Percentiles rank a stretch among this genome's conserved stretches.
These are phyloP conservation scores for Rhododendron griersonianum DNA, from an alignment of 148 eudicot species.

Conservation along the genomic window DNA sequence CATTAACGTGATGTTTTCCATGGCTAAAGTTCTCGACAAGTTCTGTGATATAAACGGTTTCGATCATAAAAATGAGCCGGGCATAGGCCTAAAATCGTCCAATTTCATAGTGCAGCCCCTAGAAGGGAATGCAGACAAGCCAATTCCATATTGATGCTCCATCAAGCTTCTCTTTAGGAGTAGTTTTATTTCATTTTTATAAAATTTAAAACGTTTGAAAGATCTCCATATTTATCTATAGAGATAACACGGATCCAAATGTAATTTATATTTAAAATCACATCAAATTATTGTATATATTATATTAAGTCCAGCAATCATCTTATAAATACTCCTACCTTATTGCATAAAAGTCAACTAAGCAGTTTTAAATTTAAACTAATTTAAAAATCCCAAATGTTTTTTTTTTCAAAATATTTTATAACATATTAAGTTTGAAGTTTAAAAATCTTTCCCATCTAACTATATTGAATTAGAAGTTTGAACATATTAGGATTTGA, in stretches of 20 bases:
- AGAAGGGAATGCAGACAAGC: not conserved
- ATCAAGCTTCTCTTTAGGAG: not conserved
- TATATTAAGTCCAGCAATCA: not conserved
- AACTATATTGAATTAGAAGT: not conserved
- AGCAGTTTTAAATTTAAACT: not conserved
- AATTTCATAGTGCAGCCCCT: not conserved
- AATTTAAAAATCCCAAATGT: not conserved
- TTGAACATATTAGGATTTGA: not conserved
- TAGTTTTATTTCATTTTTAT: not conserved
- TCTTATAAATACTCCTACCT: not conserved
- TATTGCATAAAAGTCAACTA: not conserved
- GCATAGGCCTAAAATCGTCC: too few relatives aligned
- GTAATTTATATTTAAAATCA: not conserved
- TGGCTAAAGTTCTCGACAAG: too few relatives aligned
- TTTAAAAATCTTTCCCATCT: not conserved
- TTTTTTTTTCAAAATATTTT: not conserved
- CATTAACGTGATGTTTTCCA: too few relatives aligned
- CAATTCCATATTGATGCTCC: not conserved
- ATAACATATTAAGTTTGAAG: not conserved
- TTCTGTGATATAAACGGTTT: too few relatives aligned
- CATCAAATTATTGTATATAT: not conserved
- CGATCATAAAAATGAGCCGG: not conserved
- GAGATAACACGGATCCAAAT: not conserved
- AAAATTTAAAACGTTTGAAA: not conserved
- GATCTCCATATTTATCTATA: not conserved